A percentile compares a stretch with the other conserved stretches of the same genome.
phyloP scores from a whole-genome alignment of 2,329 filamentous ascomycete genomes.

The Aschersonia sp. region DNA sequence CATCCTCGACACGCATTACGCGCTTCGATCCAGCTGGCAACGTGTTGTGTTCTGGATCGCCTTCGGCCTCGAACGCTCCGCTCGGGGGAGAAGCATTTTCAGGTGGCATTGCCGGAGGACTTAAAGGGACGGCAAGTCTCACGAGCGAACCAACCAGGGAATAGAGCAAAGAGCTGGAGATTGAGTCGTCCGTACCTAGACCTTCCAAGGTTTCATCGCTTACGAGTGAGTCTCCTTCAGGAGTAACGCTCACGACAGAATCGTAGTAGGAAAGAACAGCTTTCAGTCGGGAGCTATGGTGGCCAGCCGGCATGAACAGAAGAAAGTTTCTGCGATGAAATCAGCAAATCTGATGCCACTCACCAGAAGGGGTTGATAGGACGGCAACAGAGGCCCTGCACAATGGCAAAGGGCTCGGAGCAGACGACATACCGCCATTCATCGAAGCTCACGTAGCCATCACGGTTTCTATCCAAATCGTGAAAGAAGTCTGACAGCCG shows the following conservation, averaged over 20 bases:
- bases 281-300: constrained; percentile 56
- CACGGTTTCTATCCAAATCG: constrained; percentile 79
- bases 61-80: background rate
- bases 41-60: background rate
- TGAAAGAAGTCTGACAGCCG: constrained; percentile 76
- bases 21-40: constrained; percentile 4
- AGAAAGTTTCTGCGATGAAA: constrained; percentile 61
- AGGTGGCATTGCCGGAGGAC: constrained; percentile 13
- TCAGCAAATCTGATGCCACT: constrained; percentile 2
- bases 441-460: constrained; percentile 77
- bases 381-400: too few species aligned
- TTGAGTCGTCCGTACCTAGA: constrained; percentile 67
- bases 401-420: background rate
- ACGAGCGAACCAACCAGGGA: constrained; percentile 65
- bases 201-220: constrained; percentile 84
- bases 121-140: constrained; percentile 43
- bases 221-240: constrained; percentile 87
- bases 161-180: constrained; percentile 43
- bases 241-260: constrained; percentile 74
- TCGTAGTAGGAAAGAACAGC: constrained; percentile 85
- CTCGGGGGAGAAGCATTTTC: background rate
- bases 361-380: background rate
- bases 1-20: constrained; percentile 4
- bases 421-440: constrained; percentile 75
- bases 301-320: constrained; percentile 61